Conservation (phyloP, 1,139 yeast species). For the Debaryomyces udenii region DNA sequence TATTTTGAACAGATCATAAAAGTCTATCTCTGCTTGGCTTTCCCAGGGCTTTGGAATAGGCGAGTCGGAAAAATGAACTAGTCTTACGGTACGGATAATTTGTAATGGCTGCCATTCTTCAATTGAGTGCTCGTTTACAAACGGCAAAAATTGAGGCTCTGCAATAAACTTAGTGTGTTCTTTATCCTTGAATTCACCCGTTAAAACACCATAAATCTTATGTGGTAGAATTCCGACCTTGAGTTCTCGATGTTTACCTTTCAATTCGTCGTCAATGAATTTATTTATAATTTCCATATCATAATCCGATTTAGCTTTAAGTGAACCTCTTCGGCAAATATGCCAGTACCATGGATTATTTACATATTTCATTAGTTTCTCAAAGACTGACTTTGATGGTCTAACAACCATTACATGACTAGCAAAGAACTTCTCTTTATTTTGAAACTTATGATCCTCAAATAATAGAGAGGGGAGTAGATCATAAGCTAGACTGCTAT, state of each 20-base stretch:
- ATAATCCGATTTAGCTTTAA: constrained; percentile 34
- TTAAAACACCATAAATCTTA: constrained; percentile 46
- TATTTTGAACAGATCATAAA: constrained; percentile 31
- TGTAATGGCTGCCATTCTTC: constrained; percentile 33
- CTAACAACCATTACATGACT: constrained; percentile 50
- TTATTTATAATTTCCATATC: constrained; percentile 56
- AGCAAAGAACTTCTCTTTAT: constrained; percentile 37
- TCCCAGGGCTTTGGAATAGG: constrained; percentile 56
- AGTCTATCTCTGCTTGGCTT: constrained; percentile 21
- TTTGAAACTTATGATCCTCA: constrained; percentile 35
- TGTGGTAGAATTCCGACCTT: constrained; percentile 48
- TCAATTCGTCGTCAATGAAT: constrained; percentile 28
- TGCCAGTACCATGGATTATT: constrained; percentile 38
- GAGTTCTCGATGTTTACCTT: constrained; percentile 21
- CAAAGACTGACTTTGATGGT: constrained; percentile 36
- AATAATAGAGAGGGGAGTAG: constrained; percentile 25
- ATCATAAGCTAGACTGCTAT: constrained; percentile 13
- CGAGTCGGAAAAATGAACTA: constrained; percentile 47
- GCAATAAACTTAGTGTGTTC: constrained; percentile 28
- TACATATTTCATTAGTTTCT: constrained; percentile 32
- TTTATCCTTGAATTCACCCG: constrained; percentile 50
- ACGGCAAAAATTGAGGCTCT: constrained; percentile 40
- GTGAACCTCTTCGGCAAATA: constrained; percentile 22
- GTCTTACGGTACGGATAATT: constrained; percentile 24
- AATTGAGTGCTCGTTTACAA: constrained; percentile 22